Base-by-base conservation (phyloP, 306 rosid species). In the Oxytropis ochrocephala region DNA sequence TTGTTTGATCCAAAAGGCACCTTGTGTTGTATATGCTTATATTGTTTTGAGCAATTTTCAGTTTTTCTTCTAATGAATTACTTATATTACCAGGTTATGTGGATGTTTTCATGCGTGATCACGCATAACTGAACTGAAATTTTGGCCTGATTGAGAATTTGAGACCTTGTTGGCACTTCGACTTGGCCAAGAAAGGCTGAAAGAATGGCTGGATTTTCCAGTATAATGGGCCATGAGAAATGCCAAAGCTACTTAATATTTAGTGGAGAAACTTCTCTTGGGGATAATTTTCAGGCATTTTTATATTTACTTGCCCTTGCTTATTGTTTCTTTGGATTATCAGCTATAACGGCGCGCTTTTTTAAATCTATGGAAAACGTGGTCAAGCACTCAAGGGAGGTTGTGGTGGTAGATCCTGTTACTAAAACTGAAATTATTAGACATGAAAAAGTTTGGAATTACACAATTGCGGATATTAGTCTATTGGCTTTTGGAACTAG, bases 401-500 rank as follows among this genome's bases (percentile, higher is more conserved):
- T 94, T 24, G 95, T 81, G 66, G 80, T 69, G 43, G 50, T 87
- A 64, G 90, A 94, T 79, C 95, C 92, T 75, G 13, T 42, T 24
- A 82, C 92, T 64, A 73, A 79, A 47, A 73, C 55, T 48, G 74
- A 90, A 70, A 63, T 52, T 60, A 38, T 85, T 49, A 79, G 80
- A 56, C 69, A 79, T 54, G 96, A 87, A 73, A 94, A 88, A 62
- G 97, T 94, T 51, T 94, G 98, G 97, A 94, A 94, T 79, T 94
- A 86, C 76, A 87, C 99, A 0, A 80, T 94, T 55, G 99, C 99
- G 11, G 99, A 94, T 67, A 94, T 94, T 82, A 85, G 89, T 62
- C 61, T 94, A 71, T 83, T 94, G 82, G 99, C 99, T 24, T 94
- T 90, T 65, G 99, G 99, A 70, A 94, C 99, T 48, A 94, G 98